A percentile compares a stretch with the other conserved stretches of the same genome.
phyloP scores from a whole-genome alignment of 352 stramenopile species.

The Lagenidium giganteum region DNA sequence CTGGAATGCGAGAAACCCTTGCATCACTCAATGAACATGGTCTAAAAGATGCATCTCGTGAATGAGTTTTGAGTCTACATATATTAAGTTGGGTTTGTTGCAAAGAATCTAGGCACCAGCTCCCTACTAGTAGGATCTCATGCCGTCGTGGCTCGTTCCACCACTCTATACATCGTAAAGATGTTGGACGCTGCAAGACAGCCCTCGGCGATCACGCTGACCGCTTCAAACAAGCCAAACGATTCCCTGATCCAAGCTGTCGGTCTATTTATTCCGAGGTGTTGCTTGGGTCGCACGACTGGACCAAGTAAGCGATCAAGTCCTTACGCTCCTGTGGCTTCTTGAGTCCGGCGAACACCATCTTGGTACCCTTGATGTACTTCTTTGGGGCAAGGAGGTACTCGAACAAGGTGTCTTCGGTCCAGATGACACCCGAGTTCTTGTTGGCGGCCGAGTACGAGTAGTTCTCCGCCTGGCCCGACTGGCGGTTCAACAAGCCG shows the following conservation, averaged over 20 bases:
- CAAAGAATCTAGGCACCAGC: not conserved
- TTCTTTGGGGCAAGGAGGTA: conserved; percentile 99
- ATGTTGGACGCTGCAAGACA: too few relatives aligned
- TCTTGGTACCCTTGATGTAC: conserved; percentile 99
- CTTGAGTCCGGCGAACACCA: conserved; percentile 99
- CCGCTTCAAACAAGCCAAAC: too few relatives aligned
- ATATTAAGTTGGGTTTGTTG: conserved; percentile 17
- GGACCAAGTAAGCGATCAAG: conserved; percentile 98
- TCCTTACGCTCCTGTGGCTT: conserved; percentile 96
- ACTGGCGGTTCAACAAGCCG: conserved; percentile 96
- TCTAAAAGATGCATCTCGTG: not conserved
- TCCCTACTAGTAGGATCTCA: too few relatives aligned
- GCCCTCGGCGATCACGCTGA: not conserved
- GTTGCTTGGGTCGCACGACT: conserved; percentile 49
- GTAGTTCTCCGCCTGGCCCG: conserved; percentile 95
- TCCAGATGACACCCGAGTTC: conserved; percentile 96
- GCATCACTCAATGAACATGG: not conserved
- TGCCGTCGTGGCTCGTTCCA: too few relatives aligned
- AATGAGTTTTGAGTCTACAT: conserved; percentile 21
- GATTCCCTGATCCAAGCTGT: too few relatives aligned
- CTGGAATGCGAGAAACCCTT: not conserved
- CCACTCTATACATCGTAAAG: too few relatives aligned
- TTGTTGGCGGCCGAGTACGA: conserved; percentile 99
- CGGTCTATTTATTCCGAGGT: conserved; percentile 26
- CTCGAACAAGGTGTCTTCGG: conserved; percentile 97